Base-by-base conservation (phyloP, 805 yeast genomes). In the Maudiozyma bulderi region DNA sequence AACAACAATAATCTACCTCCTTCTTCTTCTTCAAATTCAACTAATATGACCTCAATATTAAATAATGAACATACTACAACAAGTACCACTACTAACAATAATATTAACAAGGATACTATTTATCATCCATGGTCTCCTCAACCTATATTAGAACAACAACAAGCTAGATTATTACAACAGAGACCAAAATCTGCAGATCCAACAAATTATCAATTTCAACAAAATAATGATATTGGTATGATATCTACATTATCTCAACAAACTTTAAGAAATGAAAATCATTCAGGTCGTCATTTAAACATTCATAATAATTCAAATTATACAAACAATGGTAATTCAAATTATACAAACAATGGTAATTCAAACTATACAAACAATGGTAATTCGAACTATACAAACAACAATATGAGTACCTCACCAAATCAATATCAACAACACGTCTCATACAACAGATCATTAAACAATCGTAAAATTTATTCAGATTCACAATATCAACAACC, bases 111-210 rank as follows among this genome's bases (percentile, higher is more conserved):
- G 14, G 29, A 37, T 10, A 31, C 47, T 6, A 39, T 56, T 14
- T 55, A 59, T 43, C 59, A 58, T 39, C 60, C 59, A 30, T 58
- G 63, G 61, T 56, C 60, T 28, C 70, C 69, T 46, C 77, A 73
- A 47, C 74, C 73, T 49, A 29, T 33, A n/a, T 13, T 28, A 10
- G 32, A 28, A 54, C 56, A 32, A 28, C 26, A 69, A 58, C 30
- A 39, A 11, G 26, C 14, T 8, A n/a, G 7, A 6, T 6, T 29
- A 8, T 15, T 9, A 26, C 31, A 34, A 26, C 45, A 47, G 45
- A 65, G 76, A 54, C 74, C 76, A 32, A 66, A 71, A 49, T 70
- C 74, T 31, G 76, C 74, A 5, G 76, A 71, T 45, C 73, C 74
- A 14, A 40, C 29, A 32, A 11, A 34, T 39, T 28, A 28, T 14